phyloP scores from a whole-genome alignment of 352 stramenopile species.

The Nothophytophthora sp. region DNA sequence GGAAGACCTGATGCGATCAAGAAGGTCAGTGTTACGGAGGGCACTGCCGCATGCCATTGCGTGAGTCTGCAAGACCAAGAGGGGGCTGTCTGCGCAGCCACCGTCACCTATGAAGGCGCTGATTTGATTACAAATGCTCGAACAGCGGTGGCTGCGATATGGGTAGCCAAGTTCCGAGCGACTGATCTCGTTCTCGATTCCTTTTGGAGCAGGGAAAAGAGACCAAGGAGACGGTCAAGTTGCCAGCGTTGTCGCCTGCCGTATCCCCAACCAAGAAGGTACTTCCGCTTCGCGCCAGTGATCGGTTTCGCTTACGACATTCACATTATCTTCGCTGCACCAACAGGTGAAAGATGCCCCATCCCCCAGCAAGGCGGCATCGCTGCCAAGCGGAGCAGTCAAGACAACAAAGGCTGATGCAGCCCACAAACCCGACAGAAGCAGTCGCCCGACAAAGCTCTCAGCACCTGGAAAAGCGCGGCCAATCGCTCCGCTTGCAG shows the following conservation, averaged over 20 bases:
- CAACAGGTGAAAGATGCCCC: slow-evolving; percentile 18
- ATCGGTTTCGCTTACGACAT: no score
- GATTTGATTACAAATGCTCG: no score
- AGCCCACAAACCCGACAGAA: slow-evolving; percentile 8
- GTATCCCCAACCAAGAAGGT: slow-evolving; percentile 37
- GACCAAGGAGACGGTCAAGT: slow-evolving; percentile 44
- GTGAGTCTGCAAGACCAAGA: no score
- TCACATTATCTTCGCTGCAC: background rate
- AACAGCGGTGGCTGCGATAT: background rate
- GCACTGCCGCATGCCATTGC: no score
- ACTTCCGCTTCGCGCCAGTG: no score
- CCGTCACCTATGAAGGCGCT: no score
- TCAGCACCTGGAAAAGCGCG: slow-evolving; percentile 11
- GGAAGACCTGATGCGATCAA: background rate
- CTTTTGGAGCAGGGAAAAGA: slow-evolving; percentile 10
- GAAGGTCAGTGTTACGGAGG: slow-evolving; percentile 14
- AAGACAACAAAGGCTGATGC: slow-evolving; percentile 13
- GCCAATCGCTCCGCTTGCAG: background rate
- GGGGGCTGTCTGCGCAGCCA: no score
- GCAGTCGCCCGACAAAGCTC: slow-evolving; percentile 12
- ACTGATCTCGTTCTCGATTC: background rate
- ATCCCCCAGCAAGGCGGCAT: slow-evolving; percentile 11
- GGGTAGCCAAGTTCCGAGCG: background rate
- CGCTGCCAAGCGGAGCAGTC: background rate
- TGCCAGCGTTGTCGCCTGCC: slow-evolving; percentile 36